phyloP scores from a whole-genome alignment of 2,329 filamentous ascomycete genomes.

The Cordyceps pruinosa region DNA sequence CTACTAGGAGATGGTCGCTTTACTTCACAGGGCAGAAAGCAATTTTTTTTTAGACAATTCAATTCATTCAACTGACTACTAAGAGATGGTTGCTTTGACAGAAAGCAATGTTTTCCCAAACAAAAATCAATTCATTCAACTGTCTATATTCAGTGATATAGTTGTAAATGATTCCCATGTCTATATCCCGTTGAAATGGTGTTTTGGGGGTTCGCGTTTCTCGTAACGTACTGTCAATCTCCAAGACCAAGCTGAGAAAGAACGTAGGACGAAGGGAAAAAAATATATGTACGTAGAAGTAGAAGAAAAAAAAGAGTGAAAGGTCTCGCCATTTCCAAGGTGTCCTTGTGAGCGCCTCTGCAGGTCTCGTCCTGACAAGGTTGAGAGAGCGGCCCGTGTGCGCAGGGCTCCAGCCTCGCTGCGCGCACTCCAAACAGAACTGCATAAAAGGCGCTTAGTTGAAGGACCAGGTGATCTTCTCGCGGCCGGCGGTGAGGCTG shows the following conservation, averaged over 20 bases:
- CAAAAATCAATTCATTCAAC: background rate
- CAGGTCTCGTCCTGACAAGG: conserved; percentile 11
- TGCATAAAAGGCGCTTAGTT: conserved; percentile 23
- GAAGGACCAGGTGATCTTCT: conserved; percentile 40
- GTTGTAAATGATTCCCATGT: background rate
- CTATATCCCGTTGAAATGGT: background rate
- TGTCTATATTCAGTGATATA: background rate
- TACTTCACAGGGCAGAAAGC: too few relatives aligned
- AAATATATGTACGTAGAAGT: conserved; percentile 4
- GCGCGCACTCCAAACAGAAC: background rate
- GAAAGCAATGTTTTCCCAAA: background rate
- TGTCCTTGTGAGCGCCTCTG: background rate
- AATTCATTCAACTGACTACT: too few relatives aligned
- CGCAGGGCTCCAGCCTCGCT: conserved; percentile 11
- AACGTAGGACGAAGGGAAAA: background rate
- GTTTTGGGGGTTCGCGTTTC: conserved; percentile 5
- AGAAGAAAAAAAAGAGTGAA: conserved; percentile 1
- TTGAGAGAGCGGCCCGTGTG: background rate
- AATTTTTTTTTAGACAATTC: too few relatives aligned
- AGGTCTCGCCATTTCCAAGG: background rate
- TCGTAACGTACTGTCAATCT: background rate
- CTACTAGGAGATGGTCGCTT: too few relatives aligned
- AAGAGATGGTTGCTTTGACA: too few relatives aligned
- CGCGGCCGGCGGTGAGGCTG: conserved; percentile 37
- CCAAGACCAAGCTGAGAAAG: conserved; percentile 7